Conservation (phyloP, 257 asterid genomes). For the Salvia miltiorrhiza region DNA sequence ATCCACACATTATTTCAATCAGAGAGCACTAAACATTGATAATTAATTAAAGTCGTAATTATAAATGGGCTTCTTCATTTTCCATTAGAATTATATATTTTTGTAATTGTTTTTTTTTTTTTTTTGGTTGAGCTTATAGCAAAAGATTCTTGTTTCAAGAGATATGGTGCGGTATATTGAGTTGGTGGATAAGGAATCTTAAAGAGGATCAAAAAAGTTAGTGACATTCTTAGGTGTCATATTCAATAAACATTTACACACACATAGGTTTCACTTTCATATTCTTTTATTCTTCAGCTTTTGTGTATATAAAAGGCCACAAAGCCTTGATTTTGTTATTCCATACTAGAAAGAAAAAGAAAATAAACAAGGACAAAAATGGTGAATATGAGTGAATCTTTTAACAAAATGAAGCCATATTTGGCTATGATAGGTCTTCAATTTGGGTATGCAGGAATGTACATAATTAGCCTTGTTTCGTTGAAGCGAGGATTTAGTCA, state of each 20-base stretch:
- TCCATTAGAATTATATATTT: not conserved
- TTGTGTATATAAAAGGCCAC: conserved; percentile 31
- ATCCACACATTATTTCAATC: conserved; percentile 56
- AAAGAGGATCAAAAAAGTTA: conserved; percentile 35
- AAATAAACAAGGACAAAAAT: conserved; percentile 13
- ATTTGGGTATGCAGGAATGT: conserved; percentile 95
- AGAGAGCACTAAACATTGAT: conserved; percentile 46
- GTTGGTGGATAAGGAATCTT: conserved; percentile 53
- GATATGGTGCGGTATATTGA: conserved; percentile 12
- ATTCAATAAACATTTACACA: conserved; percentile 8
- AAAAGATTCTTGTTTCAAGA: conserved; percentile 37
- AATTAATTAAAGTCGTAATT: not conserved
- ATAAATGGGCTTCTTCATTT: not conserved
- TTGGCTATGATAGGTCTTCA: conserved; percentile 78
- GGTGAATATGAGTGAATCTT: conserved; percentile 22
- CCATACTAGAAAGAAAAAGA: not conserved
- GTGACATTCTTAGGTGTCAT: conserved; percentile 35
- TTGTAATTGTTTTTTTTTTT: not conserved
- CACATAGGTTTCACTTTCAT: not conserved
- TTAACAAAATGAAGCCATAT: conserved; percentile 59
- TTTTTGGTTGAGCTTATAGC: not conserved
- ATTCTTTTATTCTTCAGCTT: not conserved
- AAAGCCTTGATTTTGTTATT: not conserved
- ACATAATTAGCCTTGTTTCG: conserved; percentile 57
- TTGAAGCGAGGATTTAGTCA: conserved; percentile 75